Evolutionary conservation across 495 filamentous ascomycete species (phyloP), one percentile per base, ranked within the genome.

Genomic region (Penicillium bialowiezense): DNA sequence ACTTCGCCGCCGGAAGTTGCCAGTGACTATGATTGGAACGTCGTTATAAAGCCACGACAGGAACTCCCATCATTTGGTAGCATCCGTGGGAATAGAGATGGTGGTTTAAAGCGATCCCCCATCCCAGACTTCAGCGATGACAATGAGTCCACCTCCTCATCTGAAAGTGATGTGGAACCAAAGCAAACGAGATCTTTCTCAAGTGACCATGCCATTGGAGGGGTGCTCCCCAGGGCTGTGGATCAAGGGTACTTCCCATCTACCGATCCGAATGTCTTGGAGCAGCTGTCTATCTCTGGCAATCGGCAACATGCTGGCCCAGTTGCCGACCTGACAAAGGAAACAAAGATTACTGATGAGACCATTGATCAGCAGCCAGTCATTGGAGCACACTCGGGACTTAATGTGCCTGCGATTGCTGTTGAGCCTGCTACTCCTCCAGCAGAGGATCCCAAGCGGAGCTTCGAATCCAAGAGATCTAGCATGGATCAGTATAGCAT

Each of bases 11-110:
- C 55, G 47, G 78, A 80, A 35, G 69, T 69, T 23, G 52, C 69
- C 0, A 48, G 55, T 7, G 59, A 75, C 7, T 77, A 88, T 24
- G 84, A 88, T 38, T 67, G 76, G 33, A 82, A 86, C 50, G 74
- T 82, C 31, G 63, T 78, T 2, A 86, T 95, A 73, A 84, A 84
- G 52, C 89, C 90, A 18, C 77, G 87, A 7, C 87, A 87, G 5
- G 81, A 80, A 1, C 72, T 96, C 15, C 90, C 90, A 7, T 90
- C 85, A 15, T 96, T 96, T 66, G 90, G 89, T 15, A 92, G 89
- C 59, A 76, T 95, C 29, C 79, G 89, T 34, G 70, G 61, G 15
- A 63, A 48, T 28, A 69, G 69, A 13, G 63, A 74, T 20, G 55
- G 64, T 31, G 59, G 52, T 7, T 51, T 57, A 1, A 38, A 43